A percentile compares a stretch with the other conserved stretches of the same genome.
These are phyloP conservation scores for Torulaspora globosa DNA, from an alignment of 1,139 yeast species.

Conservation along the genomic window DNA sequence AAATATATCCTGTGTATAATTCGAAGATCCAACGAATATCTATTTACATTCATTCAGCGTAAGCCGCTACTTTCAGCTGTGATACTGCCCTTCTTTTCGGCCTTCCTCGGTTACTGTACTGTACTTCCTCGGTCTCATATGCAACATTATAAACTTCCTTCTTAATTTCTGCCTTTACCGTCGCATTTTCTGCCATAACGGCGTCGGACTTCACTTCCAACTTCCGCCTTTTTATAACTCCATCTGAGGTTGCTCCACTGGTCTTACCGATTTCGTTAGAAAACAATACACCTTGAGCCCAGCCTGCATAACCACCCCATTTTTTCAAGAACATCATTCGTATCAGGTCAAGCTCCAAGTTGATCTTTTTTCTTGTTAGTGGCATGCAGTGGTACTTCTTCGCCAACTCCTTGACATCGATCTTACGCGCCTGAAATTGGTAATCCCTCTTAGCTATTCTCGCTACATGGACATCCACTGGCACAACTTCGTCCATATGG, in stretches of 20 bases:
- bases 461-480: slow-evolving; percentile 95
- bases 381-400: slow-evolving; percentile 31
- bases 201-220: slow-evolving; percentile 13
- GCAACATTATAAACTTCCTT: background rate
- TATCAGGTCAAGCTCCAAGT: slow-evolving; percentile 51
- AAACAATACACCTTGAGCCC: slow-evolving; percentile 94
- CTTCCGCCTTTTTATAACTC: slow-evolving; percentile 25
- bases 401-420: slow-evolving; percentile 29
- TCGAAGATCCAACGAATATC: background rate
- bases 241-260: slow-evolving; percentile 37
- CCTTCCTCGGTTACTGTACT: slow-evolving; percentile 5
- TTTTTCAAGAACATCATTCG: slow-evolving; percentile 56
- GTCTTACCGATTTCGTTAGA: slow-evolving; percentile 76
- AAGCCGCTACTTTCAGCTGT: slow-evolving; percentile 3
- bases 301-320: slow-evolving; percentile 94
- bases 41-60: slow-evolving; percentile 2
- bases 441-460: slow-evolving; percentile 86
- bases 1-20: slow-evolving; percentile 11
- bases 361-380: slow-evolving; percentile 46
- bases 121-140: slow-evolving; percentile 3
- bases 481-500: slow-evolving; percentile 83
- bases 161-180: background rate
- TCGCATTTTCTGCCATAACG: background rate
- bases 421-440: slow-evolving; percentile 48
- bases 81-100: slow-evolving; percentile 4